phyloP scores from a whole-genome alignment of 768 basidiomycete species.

The Pulveroboletus ravenelii region DNA sequence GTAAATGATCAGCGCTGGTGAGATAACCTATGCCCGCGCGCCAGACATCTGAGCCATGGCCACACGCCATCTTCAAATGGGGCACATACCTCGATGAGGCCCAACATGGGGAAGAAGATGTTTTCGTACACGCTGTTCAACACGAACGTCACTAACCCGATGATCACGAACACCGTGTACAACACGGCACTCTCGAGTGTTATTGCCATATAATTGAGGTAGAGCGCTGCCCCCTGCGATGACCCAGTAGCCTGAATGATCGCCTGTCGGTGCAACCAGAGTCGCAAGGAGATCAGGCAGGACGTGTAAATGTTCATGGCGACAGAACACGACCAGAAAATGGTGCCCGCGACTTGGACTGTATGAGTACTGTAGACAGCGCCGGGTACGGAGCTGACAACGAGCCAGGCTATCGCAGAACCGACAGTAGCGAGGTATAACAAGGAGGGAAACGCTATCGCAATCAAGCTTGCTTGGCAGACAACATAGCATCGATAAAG shows the following conservation, averaged over 20 bases:
- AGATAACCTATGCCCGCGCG: constrained; percentile 5
- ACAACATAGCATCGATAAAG: constrained; percentile 24
- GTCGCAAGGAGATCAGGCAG: constrained; percentile 11
- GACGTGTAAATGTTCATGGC: constrained; percentile 14
- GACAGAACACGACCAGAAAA: constrained; percentile 13
- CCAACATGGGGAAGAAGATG: constrained; percentile 21
- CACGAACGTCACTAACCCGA: constrained; percentile 11
- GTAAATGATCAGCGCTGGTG: constrained; percentile 20
- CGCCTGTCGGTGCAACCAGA: constrained; percentile 17
- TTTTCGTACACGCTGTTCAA: constrained; percentile 22
- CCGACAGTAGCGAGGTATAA: constrained; percentile 17
- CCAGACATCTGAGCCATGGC: background rate
- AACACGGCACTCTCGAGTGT: constrained; percentile 22
- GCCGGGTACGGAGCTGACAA: constrained; percentile 10
- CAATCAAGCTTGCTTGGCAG: constrained; percentile 5
- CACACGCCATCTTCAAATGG: background rate
- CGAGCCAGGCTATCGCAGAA: constrained; percentile 14
- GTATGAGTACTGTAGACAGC: constrained; percentile 12
- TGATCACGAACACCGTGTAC: constrained; percentile 13
- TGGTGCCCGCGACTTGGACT: constrained; percentile 13
- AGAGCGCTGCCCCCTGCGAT: constrained; percentile 11
- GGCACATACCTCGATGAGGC: constrained; percentile 16
- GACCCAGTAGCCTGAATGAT: constrained; percentile 11
- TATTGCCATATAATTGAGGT: constrained; percentile 22
- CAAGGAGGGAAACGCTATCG: background rate